A percentile compares a stretch with the other conserved stretches of the same genome.
Evolutionary conservation across 768 basidiomycete genomes (phyloP).

Genomic region (Hericium rajendrae): DNA sequence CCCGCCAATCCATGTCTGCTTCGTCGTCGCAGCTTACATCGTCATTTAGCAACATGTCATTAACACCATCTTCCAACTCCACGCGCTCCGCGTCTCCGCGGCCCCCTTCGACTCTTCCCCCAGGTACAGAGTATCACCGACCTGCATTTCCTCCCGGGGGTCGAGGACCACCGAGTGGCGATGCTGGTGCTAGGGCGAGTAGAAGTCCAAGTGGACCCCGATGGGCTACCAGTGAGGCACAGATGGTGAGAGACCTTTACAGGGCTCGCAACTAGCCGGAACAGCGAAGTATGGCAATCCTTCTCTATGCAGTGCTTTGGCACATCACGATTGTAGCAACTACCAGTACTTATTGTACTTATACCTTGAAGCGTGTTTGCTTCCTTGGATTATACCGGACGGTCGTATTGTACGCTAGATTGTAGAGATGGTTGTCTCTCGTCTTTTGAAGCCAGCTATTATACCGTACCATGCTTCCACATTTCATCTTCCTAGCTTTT

Average conservation of each 20-base stretch:
- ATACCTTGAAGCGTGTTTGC: too few relatives aligned
- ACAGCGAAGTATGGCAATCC: too few relatives aligned
- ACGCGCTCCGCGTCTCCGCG: background rate
- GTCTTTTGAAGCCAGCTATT: too few relatives aligned
- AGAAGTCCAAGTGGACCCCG: background rate
- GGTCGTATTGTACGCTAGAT: too few relatives aligned
- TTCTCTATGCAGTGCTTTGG: too few relatives aligned
- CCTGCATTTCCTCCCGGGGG: background rate
- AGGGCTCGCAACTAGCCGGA: background rate
- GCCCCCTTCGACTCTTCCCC: background rate
- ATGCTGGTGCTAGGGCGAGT: background rate
- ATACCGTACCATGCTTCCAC: too few relatives aligned
- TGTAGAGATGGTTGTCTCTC: too few relatives aligned
- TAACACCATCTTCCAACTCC: background rate
- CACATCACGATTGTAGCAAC: too few relatives aligned
- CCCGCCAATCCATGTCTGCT: background rate
- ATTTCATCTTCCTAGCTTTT: too few relatives aligned
- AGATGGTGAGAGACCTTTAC: slow-evolving; percentile 8
- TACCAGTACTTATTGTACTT: too few relatives aligned
- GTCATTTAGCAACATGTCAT: background rate
- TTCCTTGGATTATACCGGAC: too few relatives aligned
- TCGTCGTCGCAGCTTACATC: background rate
- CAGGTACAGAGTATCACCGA: background rate
- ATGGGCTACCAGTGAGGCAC: slow-evolving; percentile 6
- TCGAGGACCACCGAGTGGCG: background rate